A percentile compares a stretch with the other conserved stretches of the same genome.
Conservation (phyloP, 2,329 filamentous ascomycete species). For the Esteya vermicola region DNA sequence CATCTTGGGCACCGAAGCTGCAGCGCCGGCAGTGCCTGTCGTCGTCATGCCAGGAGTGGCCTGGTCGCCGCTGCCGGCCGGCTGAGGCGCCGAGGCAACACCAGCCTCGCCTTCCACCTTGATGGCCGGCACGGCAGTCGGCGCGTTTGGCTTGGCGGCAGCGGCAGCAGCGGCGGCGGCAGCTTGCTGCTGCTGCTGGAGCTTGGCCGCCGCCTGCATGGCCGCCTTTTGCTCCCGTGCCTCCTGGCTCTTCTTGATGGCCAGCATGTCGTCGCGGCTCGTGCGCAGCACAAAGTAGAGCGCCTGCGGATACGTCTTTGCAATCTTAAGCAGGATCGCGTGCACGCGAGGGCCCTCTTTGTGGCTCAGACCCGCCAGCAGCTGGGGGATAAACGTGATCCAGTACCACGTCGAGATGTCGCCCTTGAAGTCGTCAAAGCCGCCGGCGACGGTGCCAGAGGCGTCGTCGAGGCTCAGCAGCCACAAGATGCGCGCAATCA, state of each 20-base stretch:
- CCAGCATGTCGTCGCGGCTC: slow-evolving; percentile 82
- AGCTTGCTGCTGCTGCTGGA: not conserved
- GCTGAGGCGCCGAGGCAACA: slow-evolving; percentile 28
- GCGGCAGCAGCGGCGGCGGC: not conserved
- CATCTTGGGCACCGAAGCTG: not conserved
- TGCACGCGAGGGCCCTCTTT: slow-evolving; percentile 83
- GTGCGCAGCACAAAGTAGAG: slow-evolving; percentile 93
- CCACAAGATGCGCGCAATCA: slow-evolving; percentile 90
- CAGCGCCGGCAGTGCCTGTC: slow-evolving; percentile 33
- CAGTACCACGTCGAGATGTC: slow-evolving; percentile 98
- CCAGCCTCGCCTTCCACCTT: slow-evolving; percentile 6
- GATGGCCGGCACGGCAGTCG: not conserved
- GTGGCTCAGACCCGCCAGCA: slow-evolving; percentile 80
- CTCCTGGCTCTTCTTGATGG: slow-evolving; percentile 81
- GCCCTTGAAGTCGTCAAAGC: slow-evolving; percentile 93
- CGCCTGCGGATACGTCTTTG: slow-evolving; percentile 88
- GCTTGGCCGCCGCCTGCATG: not conserved
- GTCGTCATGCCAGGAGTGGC: no score
- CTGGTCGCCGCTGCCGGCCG: no score
- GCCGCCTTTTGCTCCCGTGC: slow-evolving; percentile 47
- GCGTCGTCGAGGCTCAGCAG: slow-evolving; percentile 85
- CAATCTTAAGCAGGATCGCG: slow-evolving; percentile 79
- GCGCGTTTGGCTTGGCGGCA: not conserved
- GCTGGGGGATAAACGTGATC: slow-evolving; percentile 97
- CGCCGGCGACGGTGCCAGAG: slow-evolving; percentile 65